These are phyloP conservation scores for Cladosporium sp. DNA, from an alignment of 2,329 filamentous ascomycete genomes.

Conservation along the genomic window DNA sequence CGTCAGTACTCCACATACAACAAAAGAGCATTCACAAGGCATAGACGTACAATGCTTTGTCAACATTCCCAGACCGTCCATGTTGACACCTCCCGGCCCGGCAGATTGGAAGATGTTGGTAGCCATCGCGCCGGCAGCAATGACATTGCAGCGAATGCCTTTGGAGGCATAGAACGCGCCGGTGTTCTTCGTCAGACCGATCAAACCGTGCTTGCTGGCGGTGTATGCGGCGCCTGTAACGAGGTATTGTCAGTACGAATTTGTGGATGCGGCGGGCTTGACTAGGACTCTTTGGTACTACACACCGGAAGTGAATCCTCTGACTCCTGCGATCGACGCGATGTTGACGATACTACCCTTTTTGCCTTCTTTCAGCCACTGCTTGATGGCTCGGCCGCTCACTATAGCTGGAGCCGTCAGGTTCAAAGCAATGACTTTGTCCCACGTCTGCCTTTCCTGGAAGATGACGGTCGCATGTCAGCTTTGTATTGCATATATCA, in stretches of 20 bases:
- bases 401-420: constrained; percentile 57
- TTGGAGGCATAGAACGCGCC: constrained; percentile 56
- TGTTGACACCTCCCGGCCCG: constrained; percentile 29
- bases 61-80: constrained; percentile 29
- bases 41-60: neutral
- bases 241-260: constrained; percentile 16
- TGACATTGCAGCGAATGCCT: constrained; percentile 54
- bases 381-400: constrained; percentile 52
- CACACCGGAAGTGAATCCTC: constrained; percentile 45
- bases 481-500: too few relatives aligned
- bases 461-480: neutral
- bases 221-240: constrained; percentile 52
- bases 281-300: neutral
- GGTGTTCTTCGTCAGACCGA: constrained; percentile 59
- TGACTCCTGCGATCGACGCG: constrained; percentile 48
- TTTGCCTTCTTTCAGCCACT: constrained; percentile 47
- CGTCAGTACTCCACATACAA: neutral
- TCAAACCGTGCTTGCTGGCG: constrained; percentile 55
- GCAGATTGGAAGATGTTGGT: constrained; percentile 57
- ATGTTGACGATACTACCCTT: constrained; percentile 57
- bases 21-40: neutral
- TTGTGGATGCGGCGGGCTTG: neutral
- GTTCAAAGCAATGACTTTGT: constrained; percentile 57
- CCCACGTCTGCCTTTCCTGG: constrained; percentile 49
- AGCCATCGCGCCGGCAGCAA: constrained; percentile 52